phyloP scores from a whole-genome alignment of 2,329 filamentous ascomycete species.

The Albophoma yamanashiensis region DNA sequence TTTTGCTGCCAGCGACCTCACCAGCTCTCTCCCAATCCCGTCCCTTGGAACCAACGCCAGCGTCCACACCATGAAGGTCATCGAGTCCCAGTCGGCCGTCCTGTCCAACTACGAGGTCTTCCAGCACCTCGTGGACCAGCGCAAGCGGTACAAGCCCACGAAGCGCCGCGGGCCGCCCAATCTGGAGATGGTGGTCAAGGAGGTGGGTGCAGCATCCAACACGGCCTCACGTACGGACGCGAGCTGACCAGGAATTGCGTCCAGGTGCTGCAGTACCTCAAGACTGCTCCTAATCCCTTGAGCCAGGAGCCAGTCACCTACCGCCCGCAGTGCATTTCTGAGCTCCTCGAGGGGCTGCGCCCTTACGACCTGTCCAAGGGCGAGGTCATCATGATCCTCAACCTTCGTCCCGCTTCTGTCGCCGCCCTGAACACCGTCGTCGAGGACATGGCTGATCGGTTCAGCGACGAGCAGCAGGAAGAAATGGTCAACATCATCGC shows the following conservation, averaged over 20 bases:
- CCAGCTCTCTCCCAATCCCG: too few species aligned
- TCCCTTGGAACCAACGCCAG: neutral
- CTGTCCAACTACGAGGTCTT: conserved; percentile 68
- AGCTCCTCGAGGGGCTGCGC: conserved; percentile 43
- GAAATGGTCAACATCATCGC: conserved; percentile 46
- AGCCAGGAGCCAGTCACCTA: conserved; percentile 44
- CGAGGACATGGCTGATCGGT: conserved; percentile 53
- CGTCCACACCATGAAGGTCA: conserved; percentile 47
- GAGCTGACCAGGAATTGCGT: neutral
- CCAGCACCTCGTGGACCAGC: conserved; percentile 49
- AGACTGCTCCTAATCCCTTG: conserved; percentile 42
- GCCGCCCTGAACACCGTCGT: conserved; percentile 51
- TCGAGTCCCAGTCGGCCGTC: conserved; percentile 59
- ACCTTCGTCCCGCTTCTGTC: conserved; percentile 47
- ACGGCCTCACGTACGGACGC: neutral
- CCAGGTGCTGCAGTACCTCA: conserved; percentile 52
- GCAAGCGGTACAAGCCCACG: conserved; percentile 36
- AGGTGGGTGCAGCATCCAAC: conserved; percentile 37
- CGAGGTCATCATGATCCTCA: conserved; percentile 58
- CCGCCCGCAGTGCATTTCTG: conserved; percentile 36
- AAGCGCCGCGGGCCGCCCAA: conserved; percentile 45
- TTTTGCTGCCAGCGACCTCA: neutral
- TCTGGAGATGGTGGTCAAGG: conserved; percentile 49
- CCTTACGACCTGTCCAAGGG: conserved; percentile 54
- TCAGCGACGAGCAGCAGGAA: conserved; percentile 46